phyloP scores from a whole-genome alignment of 1,284 basidiomycete species.

The Malassezia nana region DNA sequence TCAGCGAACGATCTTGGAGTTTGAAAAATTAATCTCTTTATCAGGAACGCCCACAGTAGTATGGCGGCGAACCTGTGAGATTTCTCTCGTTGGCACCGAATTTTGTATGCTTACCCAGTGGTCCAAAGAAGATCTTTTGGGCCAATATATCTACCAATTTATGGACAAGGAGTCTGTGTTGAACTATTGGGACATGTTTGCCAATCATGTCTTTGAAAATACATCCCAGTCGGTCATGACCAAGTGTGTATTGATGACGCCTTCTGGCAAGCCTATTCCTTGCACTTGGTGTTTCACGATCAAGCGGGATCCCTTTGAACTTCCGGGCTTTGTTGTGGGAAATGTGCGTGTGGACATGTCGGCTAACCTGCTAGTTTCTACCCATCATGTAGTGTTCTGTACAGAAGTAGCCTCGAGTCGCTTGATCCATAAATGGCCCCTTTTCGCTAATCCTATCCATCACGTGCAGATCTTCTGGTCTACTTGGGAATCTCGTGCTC shows the following conservation, averaged over 20 bases:
- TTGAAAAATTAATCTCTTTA: slow-evolving; percentile 91
- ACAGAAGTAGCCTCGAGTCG: no score
- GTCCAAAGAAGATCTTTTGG: slow-evolving; percentile 38
- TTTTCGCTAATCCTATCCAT: slow-evolving; percentile 37
- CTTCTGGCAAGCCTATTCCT: slow-evolving; percentile 35
- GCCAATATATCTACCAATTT: slow-evolving; percentile 45
- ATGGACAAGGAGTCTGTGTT: slow-evolving; percentile 44
- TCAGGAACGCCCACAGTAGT: slow-evolving; percentile 99
- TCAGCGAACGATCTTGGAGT: slow-evolving; percentile 81
- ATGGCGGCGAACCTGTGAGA: slow-evolving; percentile 94
- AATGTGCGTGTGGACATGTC: slow-evolving; percentile 25
- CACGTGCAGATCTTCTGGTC: slow-evolving; percentile 57
- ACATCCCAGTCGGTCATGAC: slow-evolving; percentile 44
- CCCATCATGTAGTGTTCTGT: slow-evolving; percentile 18
- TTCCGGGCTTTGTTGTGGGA: slow-evolving; percentile 36
- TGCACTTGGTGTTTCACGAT: slow-evolving; percentile 47
- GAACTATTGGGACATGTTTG: slow-evolving; percentile 43
- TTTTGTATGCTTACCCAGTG: slow-evolving; percentile 74
- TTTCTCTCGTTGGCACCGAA: slow-evolving; percentile 88
- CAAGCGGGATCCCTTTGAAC: slow-evolving; percentile 46
- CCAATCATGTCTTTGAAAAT: slow-evolving; percentile 45
- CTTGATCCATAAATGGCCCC: neutral
- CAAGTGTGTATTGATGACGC: slow-evolving; percentile 34
- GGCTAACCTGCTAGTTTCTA: slow-evolving; percentile 12
- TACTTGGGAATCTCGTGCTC: slow-evolving; percentile 68